A percentile compares a stretch with the other conserved stretches of the same genome.
phyloP scores from a whole-genome alignment of 1,284 basidiomycete species.

The Naganishia sp. region DNA sequence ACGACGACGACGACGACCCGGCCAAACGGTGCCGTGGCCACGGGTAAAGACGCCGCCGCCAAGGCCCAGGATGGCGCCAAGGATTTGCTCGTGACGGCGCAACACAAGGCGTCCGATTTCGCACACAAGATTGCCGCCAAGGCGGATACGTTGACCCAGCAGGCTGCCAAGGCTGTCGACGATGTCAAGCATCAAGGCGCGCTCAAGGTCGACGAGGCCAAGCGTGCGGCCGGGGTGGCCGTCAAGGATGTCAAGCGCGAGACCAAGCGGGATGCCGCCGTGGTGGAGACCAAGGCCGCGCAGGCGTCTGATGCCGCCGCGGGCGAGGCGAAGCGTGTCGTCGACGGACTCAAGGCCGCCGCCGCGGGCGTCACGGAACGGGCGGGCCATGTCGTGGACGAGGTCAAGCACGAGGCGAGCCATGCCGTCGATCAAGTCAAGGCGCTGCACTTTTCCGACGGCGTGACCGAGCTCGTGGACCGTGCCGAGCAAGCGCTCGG shows the following conservation, averaged over 20 bases:
- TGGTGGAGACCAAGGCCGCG: slow-evolving; percentile 24
- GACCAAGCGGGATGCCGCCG: slow-evolving; percentile 39
- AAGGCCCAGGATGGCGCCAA: slow-evolving; percentile 15
- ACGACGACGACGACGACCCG: slow-evolving; percentile 57
- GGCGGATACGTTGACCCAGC: slow-evolving; percentile 44
- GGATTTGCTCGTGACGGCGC: slow-evolving; percentile 23
- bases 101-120: slow-evolving; percentile 61
- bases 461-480: slow-evolving; percentile 65
- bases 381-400: background rate
- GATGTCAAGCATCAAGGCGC: slow-evolving; percentile 20
- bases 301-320: slow-evolving; percentile 40
- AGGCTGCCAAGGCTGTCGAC: slow-evolving; percentile 39
- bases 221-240: slow-evolving; percentile 27
- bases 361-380: slow-evolving; percentile 29
- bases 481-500: slow-evolving; percentile 63
- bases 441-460: slow-evolving; percentile 62
- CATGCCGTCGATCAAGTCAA: slow-evolving; percentile 54
- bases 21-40: slow-evolving; percentile 35
- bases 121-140: slow-evolving; percentile 57
- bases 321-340: slow-evolving; percentile 43
- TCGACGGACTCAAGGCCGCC: slow-evolving; percentile 39
- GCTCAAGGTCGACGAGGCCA: slow-evolving; percentile 33
- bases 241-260: slow-evolving; percentile 41
- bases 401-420: slow-evolving; percentile 40
- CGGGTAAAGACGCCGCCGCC: slow-evolving; percentile 2